Evolutionary conservation across 2,329 filamentous ascomycete species (phyloP), one percentile per base, ranked within the genome.

Genomic region (Sporothrix phasma): DNA sequence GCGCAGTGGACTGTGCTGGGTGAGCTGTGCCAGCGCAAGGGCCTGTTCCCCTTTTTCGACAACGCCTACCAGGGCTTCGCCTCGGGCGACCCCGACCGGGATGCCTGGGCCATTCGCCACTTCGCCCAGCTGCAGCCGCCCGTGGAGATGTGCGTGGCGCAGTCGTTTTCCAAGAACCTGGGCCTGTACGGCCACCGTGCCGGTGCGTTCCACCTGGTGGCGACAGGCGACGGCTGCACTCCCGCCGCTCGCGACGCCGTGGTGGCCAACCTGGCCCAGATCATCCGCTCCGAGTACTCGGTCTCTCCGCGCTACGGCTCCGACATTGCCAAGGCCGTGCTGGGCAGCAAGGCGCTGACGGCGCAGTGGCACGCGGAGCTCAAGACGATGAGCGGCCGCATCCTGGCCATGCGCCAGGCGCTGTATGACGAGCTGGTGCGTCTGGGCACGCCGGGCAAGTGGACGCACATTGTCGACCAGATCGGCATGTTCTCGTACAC

Each of bases 401-500:
- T 99, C 79, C 92, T 90, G 69, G 83, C 85, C 73, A 99, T 99
- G 94, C 87, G 94, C 68, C 85, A 85, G 72, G 85, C 84, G 3
- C 79, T 99, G 70, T 84, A 90, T 59, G 77, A 79, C 64, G 90
- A 92, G 76, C 84, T 99, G 10, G 92, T 97, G 78, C 84, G 87
- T 72, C 83, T 93, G 66, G 85, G 84, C 34, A 97, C 94, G 0
- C 93, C 93, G 0, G 93, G 93, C 39, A 88, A 84, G 17, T 99
- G 94, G 94, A 90, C 92, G 73, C 94, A 99, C 78, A 96, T 99
- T 75, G 97, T 92, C 17, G 90, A 95, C 71, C 94, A 99, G 82
- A 99, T 99, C 73, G 94, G 94, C 79, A 99, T 99, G 94, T 99
- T 99, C 79, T 93, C 88, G 75, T 99, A 96, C 76, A 95, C 90